Evolutionary conservation across 169 alveolate genomes (phyloP).

Genomic region (Plasmodium blacklocki): DNA sequence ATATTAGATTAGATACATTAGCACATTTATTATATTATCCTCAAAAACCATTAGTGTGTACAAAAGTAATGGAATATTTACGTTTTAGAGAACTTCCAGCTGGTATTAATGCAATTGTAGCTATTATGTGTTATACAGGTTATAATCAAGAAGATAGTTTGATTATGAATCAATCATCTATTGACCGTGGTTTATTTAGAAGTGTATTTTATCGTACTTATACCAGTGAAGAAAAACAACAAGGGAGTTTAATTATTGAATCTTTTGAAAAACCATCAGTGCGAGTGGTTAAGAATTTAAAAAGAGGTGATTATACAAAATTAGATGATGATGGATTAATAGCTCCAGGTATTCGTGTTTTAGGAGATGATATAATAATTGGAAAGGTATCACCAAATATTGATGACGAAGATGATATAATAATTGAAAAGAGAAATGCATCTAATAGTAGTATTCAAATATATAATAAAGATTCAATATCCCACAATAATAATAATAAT

Average conservation of each 20-base stretch:
- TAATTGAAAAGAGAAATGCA: constrained; percentile 46
- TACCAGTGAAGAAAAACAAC: constrained; percentile 94
- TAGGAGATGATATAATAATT: constrained; percentile 98
- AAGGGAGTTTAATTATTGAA: constrained; percentile 93
- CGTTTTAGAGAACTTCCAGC: constrained; percentile 99
- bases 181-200: constrained; percentile 98
- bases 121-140: constrained; percentile 99
- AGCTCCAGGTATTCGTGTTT: constrained; percentile 97
- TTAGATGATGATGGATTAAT: constrained; percentile 98
- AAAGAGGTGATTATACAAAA: constrained; percentile 96
- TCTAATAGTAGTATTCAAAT: not conserved
- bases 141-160: constrained; percentile 99
- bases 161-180: constrained; percentile 97
- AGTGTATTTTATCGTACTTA: constrained; percentile 98
- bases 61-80: constrained; percentile 98
- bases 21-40: constrained; percentile 99
- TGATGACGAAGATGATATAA: constrained; percentile 85
- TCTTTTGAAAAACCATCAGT: constrained; percentile 94
- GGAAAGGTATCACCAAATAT: constrained; percentile 96
- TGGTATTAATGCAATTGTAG: constrained; percentile 98
- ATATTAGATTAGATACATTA: constrained; percentile 98
- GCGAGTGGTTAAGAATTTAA: constrained; percentile 87
- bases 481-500: not conserved
- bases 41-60: constrained; percentile 98
- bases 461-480: not conserved